These are phyloP conservation scores for Andrographis paniculata DNA, from an alignment of 305 asterid genomes.

Conservation along the genomic window DNA sequence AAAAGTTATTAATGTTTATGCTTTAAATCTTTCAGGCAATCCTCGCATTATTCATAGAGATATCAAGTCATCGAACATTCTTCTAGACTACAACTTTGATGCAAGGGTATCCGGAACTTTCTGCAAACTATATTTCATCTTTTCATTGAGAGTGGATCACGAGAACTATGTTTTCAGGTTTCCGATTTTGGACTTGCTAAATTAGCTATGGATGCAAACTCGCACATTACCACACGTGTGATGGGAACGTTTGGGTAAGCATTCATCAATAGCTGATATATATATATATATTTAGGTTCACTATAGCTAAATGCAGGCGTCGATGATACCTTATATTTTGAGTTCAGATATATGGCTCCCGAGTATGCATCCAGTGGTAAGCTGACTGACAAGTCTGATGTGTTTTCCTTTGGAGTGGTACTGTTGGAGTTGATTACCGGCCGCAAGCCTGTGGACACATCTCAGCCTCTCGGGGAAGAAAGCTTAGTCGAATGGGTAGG, in stretches of 20 bases:
- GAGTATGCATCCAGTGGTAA: slow-evolving; percentile 93
- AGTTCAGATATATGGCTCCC: slow-evolving; percentile 88
- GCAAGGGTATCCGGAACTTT: slow-evolving; percentile 55
- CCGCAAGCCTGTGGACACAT: slow-evolving; percentile 78
- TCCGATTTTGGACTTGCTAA: slow-evolving; percentile 91
- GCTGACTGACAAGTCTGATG: slow-evolving; percentile 76
- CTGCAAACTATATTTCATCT: neutral
- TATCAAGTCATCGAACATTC: slow-evolving; percentile 90
- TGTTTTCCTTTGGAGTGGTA: slow-evolving; percentile 83
- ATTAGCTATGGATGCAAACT: slow-evolving; percentile 61
- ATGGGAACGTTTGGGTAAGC: slow-evolving; percentile 92
- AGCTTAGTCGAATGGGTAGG: slow-evolving; percentile 92
- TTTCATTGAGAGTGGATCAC: slow-evolving; percentile 4
- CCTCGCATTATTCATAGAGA: slow-evolving; percentile 95
- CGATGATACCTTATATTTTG: slow-evolving; percentile 7
- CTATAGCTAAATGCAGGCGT: slow-evolving; percentile 5
- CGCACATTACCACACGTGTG: slow-evolving; percentile 79
- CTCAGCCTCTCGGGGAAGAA: slow-evolving; percentile 83
- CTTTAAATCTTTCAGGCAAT: slow-evolving; percentile 41
- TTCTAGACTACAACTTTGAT: slow-evolving; percentile 70
- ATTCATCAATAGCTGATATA: slow-evolving; percentile 8
- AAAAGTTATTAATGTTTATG: slow-evolving; percentile 1
- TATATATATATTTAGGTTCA: slow-evolving; percentile 6
- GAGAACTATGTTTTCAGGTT: slow-evolving; percentile 40
- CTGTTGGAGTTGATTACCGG: slow-evolving; percentile 82